Conservation (phyloP, 2,329 filamentous ascomycete species). For the Microdochium paspali region DNA sequence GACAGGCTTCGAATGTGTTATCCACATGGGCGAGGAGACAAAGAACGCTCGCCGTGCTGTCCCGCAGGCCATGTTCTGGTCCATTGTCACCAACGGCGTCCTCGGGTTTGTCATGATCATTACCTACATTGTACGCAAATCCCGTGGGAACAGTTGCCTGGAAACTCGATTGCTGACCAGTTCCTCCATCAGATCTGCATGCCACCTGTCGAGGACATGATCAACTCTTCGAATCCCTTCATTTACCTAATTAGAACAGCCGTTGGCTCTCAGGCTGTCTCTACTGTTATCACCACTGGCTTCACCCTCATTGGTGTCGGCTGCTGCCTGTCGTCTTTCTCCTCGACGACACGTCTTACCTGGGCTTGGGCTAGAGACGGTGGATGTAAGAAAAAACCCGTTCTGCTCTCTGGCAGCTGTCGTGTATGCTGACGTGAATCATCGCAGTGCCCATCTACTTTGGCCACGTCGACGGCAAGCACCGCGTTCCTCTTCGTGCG, state of each 20-base stretch:
- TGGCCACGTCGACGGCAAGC: constrained; percentile 4
- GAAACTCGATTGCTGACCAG: not conserved
- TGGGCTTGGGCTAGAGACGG: constrained; percentile 6
- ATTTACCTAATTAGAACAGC: constrained; percentile 2
- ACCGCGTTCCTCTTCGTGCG: constrained; percentile 4
- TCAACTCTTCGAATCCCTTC: constrained; percentile 3
- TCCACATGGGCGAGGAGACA: constrained; percentile 7
- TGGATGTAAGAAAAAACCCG: not conserved
- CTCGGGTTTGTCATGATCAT: constrained; percentile 4
- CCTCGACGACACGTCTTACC: constrained; percentile 4
- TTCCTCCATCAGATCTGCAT: constrained; percentile 2
- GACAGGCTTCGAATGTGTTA: constrained; percentile 4
- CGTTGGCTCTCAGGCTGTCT: not conserved
- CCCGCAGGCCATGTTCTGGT: constrained; percentile 4
- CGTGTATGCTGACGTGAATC: not conserved
- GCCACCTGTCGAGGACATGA: constrained; percentile 3
- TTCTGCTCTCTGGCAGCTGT: not conserved
- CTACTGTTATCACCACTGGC: constrained; percentile 2
- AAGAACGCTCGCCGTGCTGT: constrained; percentile 5
- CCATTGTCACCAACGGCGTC: constrained; percentile 2
- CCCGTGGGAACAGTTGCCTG: not conserved
- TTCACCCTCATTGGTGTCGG: not conserved
- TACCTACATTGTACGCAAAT: not conserved
- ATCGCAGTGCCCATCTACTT: constrained; percentile 2
- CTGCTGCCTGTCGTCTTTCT: constrained; percentile 1